Base-by-base conservation (phyloP, 257 asterid species). In the Scutellaria galericulata region DNA sequence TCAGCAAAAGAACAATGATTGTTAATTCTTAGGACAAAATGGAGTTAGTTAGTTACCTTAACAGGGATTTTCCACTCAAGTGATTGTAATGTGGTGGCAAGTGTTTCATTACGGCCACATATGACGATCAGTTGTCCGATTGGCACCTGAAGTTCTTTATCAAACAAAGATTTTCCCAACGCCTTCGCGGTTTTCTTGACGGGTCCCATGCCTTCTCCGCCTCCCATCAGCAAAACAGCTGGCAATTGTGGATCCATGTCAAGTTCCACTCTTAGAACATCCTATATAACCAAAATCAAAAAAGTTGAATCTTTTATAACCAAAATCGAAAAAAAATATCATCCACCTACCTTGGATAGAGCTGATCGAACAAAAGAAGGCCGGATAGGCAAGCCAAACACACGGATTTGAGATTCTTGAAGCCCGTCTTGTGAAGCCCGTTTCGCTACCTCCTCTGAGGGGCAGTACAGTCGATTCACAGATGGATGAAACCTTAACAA, bases 141-240 rank as follows among this genome's bases (percentile, higher is more conserved):
- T 7, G 97, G 94, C 79, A 77, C 85, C 78, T 81, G 83, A 7
- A 71, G 89, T 47, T 83, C 84, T 76, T 80, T 65, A 56, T 86
- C 86, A 70, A 80, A 91, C 57, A 93, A 83, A 52, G 96, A 76
- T 68, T 89, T 94, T 72, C 85, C 91, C 2, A 93, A 83, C 59
- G 96, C 89, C 83, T 84, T 83, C 0, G 97, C 97, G 3, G 97
- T 93, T 77, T 89, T 82, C 89, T 83, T 89, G 65, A 93, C 98
- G 0, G 98, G 98, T 1, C 98, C 98, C 97, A 93, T 91, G 56
- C 98, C 97, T 78, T 93, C 98, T 53, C 98, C 98, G 5, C 98
- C 98, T 57, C 98, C 98, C 98, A 93, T 93, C 64, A 93, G 82
- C 72, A 93, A 82, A 31, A 89, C 96, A 14, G 96, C 96, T 15